phyloP scores from a whole-genome alignment of 345 rosid genomes.

The Eucalyptus coolabah region DNA sequence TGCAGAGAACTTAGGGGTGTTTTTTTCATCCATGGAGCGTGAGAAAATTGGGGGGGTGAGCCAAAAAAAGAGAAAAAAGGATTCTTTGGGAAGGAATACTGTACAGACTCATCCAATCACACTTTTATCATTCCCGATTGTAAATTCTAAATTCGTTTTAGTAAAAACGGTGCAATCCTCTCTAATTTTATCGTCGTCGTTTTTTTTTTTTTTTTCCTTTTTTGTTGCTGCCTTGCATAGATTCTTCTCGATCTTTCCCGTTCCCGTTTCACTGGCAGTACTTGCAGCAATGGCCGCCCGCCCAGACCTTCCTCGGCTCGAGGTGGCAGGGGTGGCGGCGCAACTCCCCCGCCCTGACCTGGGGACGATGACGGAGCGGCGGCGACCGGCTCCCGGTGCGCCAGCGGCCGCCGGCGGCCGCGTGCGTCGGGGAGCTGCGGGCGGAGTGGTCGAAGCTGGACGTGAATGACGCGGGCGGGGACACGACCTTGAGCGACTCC shows the following conservation, averaged over 20 bases:
- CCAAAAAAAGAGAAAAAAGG: neutral
- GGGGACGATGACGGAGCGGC: neutral
- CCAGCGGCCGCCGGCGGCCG: neutral
- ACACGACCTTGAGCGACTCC: conserved; percentile 25
- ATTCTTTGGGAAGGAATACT: neutral
- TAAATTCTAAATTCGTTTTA: neutral
- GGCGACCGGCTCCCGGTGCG: conserved; percentile 1
- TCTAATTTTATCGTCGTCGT: neutral
- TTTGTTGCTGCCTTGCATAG: no score
- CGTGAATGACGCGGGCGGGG: conserved; percentile 24
- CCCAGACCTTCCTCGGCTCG: conserved; percentile 1
- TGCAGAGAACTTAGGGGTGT: neutral
- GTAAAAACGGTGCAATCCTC: neutral
- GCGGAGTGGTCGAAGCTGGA: conserved; percentile 25
- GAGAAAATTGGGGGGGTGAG: neutral
- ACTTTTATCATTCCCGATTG: neutral
- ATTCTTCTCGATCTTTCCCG: neutral
- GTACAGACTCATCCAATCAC: neutral
- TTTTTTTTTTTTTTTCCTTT: neutral
- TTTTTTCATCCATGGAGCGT: neutral
- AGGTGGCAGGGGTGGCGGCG: conserved; percentile 4
- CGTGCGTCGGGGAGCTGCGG: neutral
- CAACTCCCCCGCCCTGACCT: neutral
- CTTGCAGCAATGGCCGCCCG: neutral
- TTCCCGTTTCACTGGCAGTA: conserved; percentile 3